Conservation (phyloP, 179 eudicot genomes). For the Gypsophila paniculata region DNA sequence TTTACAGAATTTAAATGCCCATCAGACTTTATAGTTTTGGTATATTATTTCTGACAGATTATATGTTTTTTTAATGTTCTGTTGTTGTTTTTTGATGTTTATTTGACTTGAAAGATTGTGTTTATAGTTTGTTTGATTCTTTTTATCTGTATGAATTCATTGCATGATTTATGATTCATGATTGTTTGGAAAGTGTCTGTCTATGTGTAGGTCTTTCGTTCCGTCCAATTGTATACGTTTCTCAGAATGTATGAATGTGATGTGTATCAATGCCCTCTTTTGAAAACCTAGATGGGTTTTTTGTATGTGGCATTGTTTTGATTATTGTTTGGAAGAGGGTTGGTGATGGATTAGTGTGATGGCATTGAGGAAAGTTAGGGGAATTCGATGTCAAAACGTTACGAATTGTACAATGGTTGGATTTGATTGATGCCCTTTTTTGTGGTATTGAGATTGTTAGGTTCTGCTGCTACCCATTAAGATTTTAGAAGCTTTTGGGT, state of each 20-base stretch:
- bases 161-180: neutral
- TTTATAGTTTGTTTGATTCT: neutral
- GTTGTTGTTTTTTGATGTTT: neutral
- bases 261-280: neutral
- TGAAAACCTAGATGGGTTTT: constrained; percentile 11
- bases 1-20: neutral
- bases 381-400: neutral
- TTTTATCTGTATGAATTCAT: neutral
- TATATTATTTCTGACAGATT: neutral
- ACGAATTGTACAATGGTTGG: neutral
- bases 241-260: neutral
- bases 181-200: neutral
- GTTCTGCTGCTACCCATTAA: neutral
- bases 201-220: too few species aligned
- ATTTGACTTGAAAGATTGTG: neutral
- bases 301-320: constrained; percentile 1
- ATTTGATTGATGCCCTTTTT: constrained; percentile 2
- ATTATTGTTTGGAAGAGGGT: neutral
- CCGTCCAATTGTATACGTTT: too few species aligned
- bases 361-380: neutral
- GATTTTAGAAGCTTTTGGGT: neutral
- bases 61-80: neutral
- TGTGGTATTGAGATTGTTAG: constrained; percentile 13
- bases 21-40: neutral
- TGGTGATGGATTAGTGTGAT: neutral